Evolutionary conservation across 805 yeast species (phyloP).

Genomic region (Metschnikowia lachancei): DNA sequence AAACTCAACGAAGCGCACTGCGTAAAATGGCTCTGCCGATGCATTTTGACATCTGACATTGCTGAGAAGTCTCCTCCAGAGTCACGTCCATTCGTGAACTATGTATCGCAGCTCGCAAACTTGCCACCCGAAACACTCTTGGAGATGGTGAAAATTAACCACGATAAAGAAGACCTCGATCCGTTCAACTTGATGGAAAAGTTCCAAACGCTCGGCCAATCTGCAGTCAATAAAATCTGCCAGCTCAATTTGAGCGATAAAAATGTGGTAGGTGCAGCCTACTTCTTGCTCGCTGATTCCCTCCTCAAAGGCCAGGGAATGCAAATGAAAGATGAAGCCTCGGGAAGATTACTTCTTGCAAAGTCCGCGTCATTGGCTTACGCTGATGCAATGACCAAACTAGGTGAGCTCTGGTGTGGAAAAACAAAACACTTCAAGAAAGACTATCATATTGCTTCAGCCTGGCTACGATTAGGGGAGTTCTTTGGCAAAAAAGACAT

Average conservation of each 20-base stretch:
- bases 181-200: slow-evolving; percentile 25
- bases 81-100: slow-evolving; percentile 13
- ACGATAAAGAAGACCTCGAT: slow-evolving; percentile 26
- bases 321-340: slow-evolving; percentile 46
- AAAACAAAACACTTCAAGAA: slow-evolving; percentile 55
- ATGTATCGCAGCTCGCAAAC: slow-evolving; percentile 26
- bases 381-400: slow-evolving; percentile 63
- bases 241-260: slow-evolving; percentile 33
- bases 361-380: slow-evolving; percentile 67
- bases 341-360: slow-evolving; percentile 59
- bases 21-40: slow-evolving; percentile 58
- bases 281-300: slow-evolving; percentile 61
- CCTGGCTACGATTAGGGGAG: slow-evolving; percentile 67
- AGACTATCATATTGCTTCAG: slow-evolving; percentile 61
- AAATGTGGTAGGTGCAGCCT: slow-evolving; percentile 47
- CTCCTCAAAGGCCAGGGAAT: slow-evolving; percentile 56
- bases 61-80: slow-evolving; percentile 13
- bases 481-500: slow-evolving; percentile 56
- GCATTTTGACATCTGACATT: slow-evolving; percentile 26
- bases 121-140: slow-evolving; percentile 31
- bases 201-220: slow-evolving; percentile 25
- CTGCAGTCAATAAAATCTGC: slow-evolving; percentile 28
- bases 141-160: slow-evolving; percentile 24
- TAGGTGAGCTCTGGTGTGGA: slow-evolving; percentile 66
- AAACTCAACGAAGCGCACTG: slow-evolving; percentile 53